These are phyloP conservation scores for Asterophora lycoperdoides DNA, from an alignment of 768 basidiomycete genomes.

Conservation along the genomic window DNA sequence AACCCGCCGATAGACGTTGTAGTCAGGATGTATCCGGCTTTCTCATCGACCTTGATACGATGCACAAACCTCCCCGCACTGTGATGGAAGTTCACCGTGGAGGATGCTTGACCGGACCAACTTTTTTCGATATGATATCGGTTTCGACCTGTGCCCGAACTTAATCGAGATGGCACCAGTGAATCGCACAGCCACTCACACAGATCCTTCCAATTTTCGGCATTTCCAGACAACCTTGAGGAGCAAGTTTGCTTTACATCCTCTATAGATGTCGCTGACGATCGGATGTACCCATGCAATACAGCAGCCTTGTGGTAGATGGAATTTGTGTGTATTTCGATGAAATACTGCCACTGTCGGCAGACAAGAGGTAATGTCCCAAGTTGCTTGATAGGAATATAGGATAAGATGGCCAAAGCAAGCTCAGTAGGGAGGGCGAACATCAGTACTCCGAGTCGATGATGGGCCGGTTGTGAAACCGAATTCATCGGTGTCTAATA, in stretches of 20 bases:
- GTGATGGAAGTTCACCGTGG: slow-evolving; percentile 31
- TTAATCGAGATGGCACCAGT: no score
- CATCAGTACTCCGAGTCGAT: no score
- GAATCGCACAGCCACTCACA: slow-evolving; percentile 38
- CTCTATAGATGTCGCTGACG: slow-evolving; percentile 22
- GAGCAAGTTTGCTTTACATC: slow-evolving; percentile 30
- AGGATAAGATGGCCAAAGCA: slow-evolving; percentile 43
- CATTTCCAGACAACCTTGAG: slow-evolving; percentile 32
- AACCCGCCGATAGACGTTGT: slow-evolving; percentile 56
- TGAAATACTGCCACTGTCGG: slow-evolving; percentile 44
- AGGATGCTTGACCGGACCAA: slow-evolving; percentile 53
- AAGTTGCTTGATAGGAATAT: slow-evolving; percentile 46
- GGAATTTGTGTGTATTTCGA: slow-evolving; percentile 40
- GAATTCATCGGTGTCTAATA: background rate
- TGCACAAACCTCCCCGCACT: slow-evolving; percentile 44
- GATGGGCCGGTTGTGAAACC: background rate
- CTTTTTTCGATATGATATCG: slow-evolving; percentile 41
- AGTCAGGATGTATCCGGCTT: slow-evolving; percentile 52
- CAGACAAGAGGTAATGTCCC: slow-evolving; percentile 33
- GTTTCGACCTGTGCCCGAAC: slow-evolving; percentile 42
- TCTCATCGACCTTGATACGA: slow-evolving; percentile 74
- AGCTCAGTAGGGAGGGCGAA: slow-evolving; percentile 58
- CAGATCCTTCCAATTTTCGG: slow-evolving; percentile 51
- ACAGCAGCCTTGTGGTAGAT: slow-evolving; percentile 60
- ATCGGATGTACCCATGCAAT: slow-evolving; percentile 43